phyloP scores from a whole-genome alignment of 495 filamentous ascomycete species.

The Cenococcum geophilum region DNA sequence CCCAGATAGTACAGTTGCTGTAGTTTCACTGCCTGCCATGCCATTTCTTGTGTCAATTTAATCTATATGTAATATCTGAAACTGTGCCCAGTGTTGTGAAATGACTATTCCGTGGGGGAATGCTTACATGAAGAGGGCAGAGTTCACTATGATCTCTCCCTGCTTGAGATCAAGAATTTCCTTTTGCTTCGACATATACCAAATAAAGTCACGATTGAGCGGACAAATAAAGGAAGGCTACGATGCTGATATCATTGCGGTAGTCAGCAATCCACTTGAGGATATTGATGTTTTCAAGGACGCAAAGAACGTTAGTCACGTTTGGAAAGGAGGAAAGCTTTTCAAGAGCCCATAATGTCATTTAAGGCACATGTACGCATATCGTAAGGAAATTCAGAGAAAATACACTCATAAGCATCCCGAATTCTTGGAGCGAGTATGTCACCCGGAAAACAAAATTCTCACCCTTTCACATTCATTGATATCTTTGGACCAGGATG shows the following conservation, averaged over 20 bases:
- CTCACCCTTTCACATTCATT: too few relatives aligned
- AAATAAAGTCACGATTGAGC: slow-evolving; percentile 20
- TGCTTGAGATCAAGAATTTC: too few relatives aligned
- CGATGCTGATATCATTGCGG: slow-evolving; percentile 47
- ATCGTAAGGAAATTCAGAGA: too few relatives aligned
- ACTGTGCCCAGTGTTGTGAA: slow-evolving; percentile 1
- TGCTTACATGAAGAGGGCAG: too few relatives aligned
- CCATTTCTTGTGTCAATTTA: slow-evolving; percentile 1
- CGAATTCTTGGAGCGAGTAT: too few relatives aligned
- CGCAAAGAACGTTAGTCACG: slow-evolving; percentile 38
- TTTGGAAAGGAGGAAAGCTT: neutral
- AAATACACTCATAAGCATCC: too few relatives aligned
- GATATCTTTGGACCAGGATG: too few relatives aligned
- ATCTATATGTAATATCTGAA: too few relatives aligned
- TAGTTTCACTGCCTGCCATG: slow-evolving; percentile 38
- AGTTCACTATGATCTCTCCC: too few relatives aligned
- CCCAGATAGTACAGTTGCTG: slow-evolving; percentile 32
- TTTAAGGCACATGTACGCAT: too few relatives aligned
- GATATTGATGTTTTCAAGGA: slow-evolving; percentile 44
- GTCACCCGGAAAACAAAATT: too few relatives aligned
- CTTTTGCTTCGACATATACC: too few relatives aligned
- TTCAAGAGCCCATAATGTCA: neutral
- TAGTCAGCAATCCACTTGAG: slow-evolving; percentile 43
- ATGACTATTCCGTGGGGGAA: neutral
- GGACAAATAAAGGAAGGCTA: slow-evolving; percentile 46